A percentile compares a stretch with the other conserved stretches of the same genome.
Evolutionary conservation across 371 early-diverging fungal genomes (phyloP).

Genomic region (Apophysomyces variabilis): DNA sequence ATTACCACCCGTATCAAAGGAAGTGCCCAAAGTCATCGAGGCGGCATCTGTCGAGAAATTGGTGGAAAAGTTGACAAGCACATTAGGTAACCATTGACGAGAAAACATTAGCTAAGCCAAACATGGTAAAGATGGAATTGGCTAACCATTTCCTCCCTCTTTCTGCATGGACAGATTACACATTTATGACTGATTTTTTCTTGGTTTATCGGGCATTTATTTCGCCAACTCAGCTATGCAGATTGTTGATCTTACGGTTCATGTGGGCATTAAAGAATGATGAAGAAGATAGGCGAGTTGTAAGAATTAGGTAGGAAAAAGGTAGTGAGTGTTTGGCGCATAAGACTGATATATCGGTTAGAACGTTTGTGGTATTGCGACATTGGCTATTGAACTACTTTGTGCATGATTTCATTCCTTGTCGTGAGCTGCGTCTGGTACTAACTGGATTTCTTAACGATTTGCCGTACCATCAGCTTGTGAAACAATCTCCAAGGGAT

Average conservation of each 20-base stretch:
- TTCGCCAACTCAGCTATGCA: constrained; percentile 59
- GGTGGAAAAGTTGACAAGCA: constrained; percentile 64
- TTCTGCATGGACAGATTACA: constrained; percentile 56
- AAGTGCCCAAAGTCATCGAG: constrained; percentile 54
- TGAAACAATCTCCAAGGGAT: constrained; percentile 52
- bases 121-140: not conserved
- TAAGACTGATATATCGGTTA: constrained; percentile 11
- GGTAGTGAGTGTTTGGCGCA: too few species aligned
- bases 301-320: constrained; percentile 54
- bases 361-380: constrained; percentile 69
- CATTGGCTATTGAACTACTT: constrained; percentile 75
- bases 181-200: constrained; percentile 75
- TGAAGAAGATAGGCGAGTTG: constrained; percentile 58
- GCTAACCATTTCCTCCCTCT: not conserved
- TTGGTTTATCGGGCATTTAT: constrained; percentile 72
- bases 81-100: constrained; percentile 41
- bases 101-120: not conserved
- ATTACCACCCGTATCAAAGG: not conserved
- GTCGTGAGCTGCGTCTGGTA: constrained; percentile 47
- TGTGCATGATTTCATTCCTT: constrained; percentile 64
- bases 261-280: constrained; percentile 63
- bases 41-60: constrained; percentile 69
- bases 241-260: constrained; percentile 61
- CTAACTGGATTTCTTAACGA: constrained; percentile 50
- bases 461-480: constrained; percentile 44